These are phyloP conservation scores for Apiosordaria backusii DNA, from an alignment of 495 filamentous ascomycete species.

Conservation along the genomic window DNA sequence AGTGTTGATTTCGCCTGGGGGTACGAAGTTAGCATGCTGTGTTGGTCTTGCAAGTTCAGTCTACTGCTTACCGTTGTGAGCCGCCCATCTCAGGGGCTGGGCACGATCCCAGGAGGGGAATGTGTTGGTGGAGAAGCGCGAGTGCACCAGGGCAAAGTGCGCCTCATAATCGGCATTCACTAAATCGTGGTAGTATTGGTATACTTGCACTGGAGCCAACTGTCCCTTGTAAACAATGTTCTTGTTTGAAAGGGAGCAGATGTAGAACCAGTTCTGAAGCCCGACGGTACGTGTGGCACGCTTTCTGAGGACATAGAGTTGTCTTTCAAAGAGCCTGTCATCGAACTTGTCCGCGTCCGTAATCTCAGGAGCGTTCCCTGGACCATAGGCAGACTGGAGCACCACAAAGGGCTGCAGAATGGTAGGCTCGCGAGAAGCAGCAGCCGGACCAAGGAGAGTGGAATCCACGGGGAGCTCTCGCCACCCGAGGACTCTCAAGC, in stretches of 20 bases:
- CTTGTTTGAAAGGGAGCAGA: conserved; percentile 95
- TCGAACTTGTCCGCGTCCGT: conserved; percentile 80
- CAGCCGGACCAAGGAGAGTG: conserved; percentile 87
- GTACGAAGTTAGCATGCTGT: conserved; percentile 34
- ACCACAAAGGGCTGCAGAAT: conserved; percentile 97
- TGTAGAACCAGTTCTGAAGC: conserved; percentile 97
- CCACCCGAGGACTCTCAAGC: conserved; percentile 92
- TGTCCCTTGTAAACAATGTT: conserved; percentile 99
- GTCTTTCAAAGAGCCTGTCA: conserved; percentile 81
- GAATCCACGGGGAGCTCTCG: conserved; percentile 93
- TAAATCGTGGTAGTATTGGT: conserved; percentile 97
- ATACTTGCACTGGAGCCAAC: conserved; percentile 94
- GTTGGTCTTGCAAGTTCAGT: conserved; percentile 12
- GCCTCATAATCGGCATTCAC: conserved; percentile 97
- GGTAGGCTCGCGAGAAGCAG: conserved; percentile 87
- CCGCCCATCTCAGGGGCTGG: conserved; percentile 94
- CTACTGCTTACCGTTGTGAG: conserved; percentile 77
- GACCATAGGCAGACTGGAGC: conserved; percentile 77
- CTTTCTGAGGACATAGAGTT: conserved; percentile 94
- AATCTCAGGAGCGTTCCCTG: conserved; percentile 74
- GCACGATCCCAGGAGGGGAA: conserved; percentile 99
- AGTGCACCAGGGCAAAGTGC: conserved; percentile 96
- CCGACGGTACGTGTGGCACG: conserved; percentile 91
- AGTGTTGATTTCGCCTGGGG: conserved; percentile 86
- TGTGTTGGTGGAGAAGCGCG: conserved; percentile 97